Evolutionary conservation across 129 eudicot genomes (phyloP).

Genomic region (Calendula officinalis): DNA sequence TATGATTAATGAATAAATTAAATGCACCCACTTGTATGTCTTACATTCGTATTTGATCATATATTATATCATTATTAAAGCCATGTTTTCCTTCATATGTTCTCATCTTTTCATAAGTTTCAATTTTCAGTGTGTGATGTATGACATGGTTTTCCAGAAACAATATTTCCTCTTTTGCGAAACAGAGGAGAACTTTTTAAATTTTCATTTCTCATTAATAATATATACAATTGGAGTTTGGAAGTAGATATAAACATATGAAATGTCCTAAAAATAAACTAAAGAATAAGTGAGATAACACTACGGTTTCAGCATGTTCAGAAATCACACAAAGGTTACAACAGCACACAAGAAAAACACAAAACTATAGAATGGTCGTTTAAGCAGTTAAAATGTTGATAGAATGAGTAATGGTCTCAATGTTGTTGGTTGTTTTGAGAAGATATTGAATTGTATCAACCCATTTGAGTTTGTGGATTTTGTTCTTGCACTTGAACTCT

Average conservation of each 20-base stretch:
- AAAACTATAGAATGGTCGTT: background rate
- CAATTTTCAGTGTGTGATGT: too few species aligned
- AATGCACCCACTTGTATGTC: too few species aligned
- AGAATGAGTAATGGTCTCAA: constrained; percentile 41
- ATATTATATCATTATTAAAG: too few species aligned
- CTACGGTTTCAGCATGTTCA: constrained; percentile 5
- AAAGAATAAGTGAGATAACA: constrained; percentile 11
- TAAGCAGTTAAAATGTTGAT: constrained; percentile 38
- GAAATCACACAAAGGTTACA: constrained; percentile 13
- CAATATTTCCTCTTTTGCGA: background rate
- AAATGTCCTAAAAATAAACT: background rate
- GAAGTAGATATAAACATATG: constrained; percentile 2
- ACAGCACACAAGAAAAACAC: constrained; percentile 11
- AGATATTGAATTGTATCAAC: constrained; percentile 67
- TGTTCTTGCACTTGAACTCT: constrained; percentile 90
- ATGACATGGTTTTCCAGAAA: too few species aligned
- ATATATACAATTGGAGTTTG: constrained; percentile 12
- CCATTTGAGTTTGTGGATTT: constrained; percentile 77
- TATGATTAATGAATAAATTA: too few species aligned
- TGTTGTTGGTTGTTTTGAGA: constrained; percentile 33
- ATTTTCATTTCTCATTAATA: constrained; percentile 14
- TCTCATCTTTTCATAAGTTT: too few species aligned
- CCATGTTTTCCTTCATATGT: too few species aligned
- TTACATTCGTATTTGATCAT: too few species aligned
- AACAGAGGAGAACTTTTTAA: too few species aligned